These are phyloP conservation scores for Lagenaria siceraria DNA, from an alignment of 306 rosid species.

Conservation along the genomic window DNA sequence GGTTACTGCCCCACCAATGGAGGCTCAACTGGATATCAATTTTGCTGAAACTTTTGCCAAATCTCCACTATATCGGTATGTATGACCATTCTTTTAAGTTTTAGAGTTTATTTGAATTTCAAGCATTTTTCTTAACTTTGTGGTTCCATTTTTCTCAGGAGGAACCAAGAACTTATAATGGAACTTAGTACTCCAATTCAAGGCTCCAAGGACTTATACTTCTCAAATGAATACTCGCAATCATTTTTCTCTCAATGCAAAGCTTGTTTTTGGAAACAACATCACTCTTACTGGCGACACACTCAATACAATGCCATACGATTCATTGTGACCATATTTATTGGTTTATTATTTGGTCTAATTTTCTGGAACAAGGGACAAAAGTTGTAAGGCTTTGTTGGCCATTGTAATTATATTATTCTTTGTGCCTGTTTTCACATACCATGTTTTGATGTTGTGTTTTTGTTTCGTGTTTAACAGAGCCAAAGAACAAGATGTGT, in stretches of 20 bases:
- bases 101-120: background rate
- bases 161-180: constrained; percentile 27
- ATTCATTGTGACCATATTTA: constrained; percentile 22
- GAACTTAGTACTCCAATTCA: constrained; percentile 22
- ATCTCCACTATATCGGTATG: constrained; percentile 36
- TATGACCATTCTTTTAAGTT: background rate
- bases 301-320: constrained; percentile 32
- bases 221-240: constrained; percentile 29
- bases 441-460: background rate
- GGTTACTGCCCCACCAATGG: constrained; percentile 45
- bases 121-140: background rate
- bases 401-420: background rate
- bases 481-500: constrained; percentile 22
- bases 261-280: constrained; percentile 39
- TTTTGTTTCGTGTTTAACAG: constrained; percentile 7
- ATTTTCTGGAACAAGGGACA: constrained; percentile 37
- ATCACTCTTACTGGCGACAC: constrained; percentile 36
- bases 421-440: background rate
- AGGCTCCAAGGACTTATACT: constrained; percentile 30
- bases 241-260: constrained; percentile 19
- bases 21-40: constrained; percentile 38
- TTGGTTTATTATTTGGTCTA: constrained; percentile 23
- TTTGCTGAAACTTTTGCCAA: constrained; percentile 43
- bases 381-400: constrained; percentile 16
- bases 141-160: constrained; percentile 15